Evolutionary conservation across 1,284 basidiomycete genomes (phyloP), one percentile per base, ranked within the genome.

Genomic region (Malassezia sp.): DNA sequence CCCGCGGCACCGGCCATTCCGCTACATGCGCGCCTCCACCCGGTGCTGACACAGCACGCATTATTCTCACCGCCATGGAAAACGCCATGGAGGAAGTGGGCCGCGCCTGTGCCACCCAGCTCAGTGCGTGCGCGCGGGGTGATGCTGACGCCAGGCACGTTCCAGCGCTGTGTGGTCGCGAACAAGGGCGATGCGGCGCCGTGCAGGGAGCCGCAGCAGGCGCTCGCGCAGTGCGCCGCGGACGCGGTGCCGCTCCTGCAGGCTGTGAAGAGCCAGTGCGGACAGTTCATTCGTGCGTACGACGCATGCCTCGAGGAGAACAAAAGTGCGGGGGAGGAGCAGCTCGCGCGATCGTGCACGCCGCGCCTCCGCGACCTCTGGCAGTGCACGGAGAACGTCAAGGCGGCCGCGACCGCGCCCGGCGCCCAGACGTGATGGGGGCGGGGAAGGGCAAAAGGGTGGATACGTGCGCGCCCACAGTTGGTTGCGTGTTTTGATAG

Each of bases 111-210:
- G 36, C 27, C 10, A 23, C 23, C 6, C 20, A 32, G 21, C 32
- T 50, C 11, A 30, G 48, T 50, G 20, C 11, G 48, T 44, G 18
- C 14, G 8, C 29, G 23, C 14, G 22, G n/a, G n/a, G n/a, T 15
- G 15, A 18, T 21, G 4, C 15, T 31, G 20, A 45, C 28, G 21
- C 8, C 12, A 50, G 48, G 42, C 12, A 17, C 30, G 2, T 67
- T 63, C 45, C 61, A 67, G 40, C 57, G 63, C 22, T 67, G 65
- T 43, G 59, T 67, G 34, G 50, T 66, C 2, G 55, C 58, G 22
- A 61, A 64, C 42, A 55, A 60, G 27, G 46, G 50, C 23, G 50
- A 61, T 38, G 57, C 56, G 0, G 24, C 38, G 0, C 49, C 48
- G 6, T 67, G 65, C 45, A 60, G 53, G 20, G 33, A 29, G 14